Evolutionary conservation across 106 monocot genomes (phyloP).

Genomic region (Phalaenopsis aphrodite): DNA sequence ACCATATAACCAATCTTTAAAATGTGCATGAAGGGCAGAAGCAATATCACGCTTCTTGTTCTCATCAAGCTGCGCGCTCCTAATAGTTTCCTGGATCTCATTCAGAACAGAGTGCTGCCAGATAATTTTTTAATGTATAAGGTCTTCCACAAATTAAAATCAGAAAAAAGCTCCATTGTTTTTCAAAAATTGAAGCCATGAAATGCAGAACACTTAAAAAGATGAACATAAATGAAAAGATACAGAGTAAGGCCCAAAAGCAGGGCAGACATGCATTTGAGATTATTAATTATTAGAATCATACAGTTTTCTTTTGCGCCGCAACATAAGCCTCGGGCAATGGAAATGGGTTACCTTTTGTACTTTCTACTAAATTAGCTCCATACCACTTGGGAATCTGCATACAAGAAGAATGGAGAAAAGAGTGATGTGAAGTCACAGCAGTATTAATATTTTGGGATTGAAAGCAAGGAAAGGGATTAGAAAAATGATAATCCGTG

Average conservation of each 20-base stretch:
- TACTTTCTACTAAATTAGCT: constrained; percentile 17
- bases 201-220: too few relatives aligned
- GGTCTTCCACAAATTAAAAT: neutral
- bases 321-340: constrained; percentile 45
- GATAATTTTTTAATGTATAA: neutral
- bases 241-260: neutral
- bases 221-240: neutral
- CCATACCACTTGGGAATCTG: constrained; percentile 62
- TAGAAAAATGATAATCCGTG: neutral
- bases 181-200: too few relatives aligned
- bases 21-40: constrained; percentile 62
- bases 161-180: neutral
- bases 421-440: neutral
- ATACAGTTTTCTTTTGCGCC: constrained; percentile 39
- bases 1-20: constrained; percentile 93
- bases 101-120: constrained; percentile 13
- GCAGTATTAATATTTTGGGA: neutral
- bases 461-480: neutral
- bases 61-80: constrained; percentile 56
- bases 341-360: constrained; percentile 47
- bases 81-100: constrained; percentile 63
- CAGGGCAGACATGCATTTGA: neutral
- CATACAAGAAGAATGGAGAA: neutral
- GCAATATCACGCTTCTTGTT: constrained; percentile 54
- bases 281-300: neutral